These are phyloP conservation scores for Solanum gandarillasii DNA, from an alignment of 257 asterid species.

Conservation along the genomic window DNA sequence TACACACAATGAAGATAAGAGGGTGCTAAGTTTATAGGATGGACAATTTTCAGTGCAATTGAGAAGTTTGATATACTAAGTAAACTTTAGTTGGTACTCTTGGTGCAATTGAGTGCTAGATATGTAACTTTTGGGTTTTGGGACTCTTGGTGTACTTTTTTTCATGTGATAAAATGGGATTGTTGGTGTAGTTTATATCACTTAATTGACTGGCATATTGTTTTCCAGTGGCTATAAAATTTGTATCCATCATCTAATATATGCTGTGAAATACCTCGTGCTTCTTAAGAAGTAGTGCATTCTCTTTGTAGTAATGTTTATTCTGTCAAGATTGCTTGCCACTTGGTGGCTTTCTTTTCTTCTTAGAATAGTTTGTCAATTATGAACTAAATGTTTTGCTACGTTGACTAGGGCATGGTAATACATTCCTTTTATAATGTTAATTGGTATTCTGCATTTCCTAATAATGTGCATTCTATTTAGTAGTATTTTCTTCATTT, in stretches of 20 bases:
- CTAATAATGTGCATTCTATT: not conserved
- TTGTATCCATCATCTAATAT: not conserved
- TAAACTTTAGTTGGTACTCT: not conserved
- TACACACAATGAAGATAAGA: not conserved
- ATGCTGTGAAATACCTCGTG: not conserved
- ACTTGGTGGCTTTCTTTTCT: not conserved
- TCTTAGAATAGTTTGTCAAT: not conserved
- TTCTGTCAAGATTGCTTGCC: not conserved
- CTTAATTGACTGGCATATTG: not conserved
- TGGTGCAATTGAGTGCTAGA: not conserved
- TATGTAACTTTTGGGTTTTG: not conserved
- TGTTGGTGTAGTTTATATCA: not conserved
- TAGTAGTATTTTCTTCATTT: not conserved
- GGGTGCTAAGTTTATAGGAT: not conserved
- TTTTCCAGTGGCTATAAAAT: not conserved
- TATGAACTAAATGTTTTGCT: not conserved
- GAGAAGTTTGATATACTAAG: not conserved
- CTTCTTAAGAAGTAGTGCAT: not conserved
- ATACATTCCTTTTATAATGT: not conserved
- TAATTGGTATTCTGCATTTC: not conserved
- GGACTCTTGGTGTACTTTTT: not conserved
- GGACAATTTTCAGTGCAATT: not conserved
- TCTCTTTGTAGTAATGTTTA: not conserved
- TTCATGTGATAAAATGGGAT: not conserved
- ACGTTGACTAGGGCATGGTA: not conserved